Conservation (phyloP, 2,329 filamentous ascomycete species). For the Sphaerulina musiva region DNA sequence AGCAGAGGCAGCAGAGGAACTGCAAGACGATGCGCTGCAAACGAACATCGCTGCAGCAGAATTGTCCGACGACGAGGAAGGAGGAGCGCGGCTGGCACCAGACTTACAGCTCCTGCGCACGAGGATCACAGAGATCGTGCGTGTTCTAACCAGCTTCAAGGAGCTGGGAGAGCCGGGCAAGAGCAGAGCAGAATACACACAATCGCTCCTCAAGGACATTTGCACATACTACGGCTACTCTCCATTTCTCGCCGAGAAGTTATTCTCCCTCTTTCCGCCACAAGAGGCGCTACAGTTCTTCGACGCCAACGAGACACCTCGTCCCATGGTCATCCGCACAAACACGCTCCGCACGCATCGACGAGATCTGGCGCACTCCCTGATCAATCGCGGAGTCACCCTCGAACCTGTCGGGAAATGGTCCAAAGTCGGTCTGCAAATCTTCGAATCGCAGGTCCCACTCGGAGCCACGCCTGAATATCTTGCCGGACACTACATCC, state of each 20-base stretch:
- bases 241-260: conserved; percentile 88
- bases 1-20: conserved; percentile 74
- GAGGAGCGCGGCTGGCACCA: conserved; percentile 64
- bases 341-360: conserved; percentile 80
- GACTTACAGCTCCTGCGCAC: conserved; percentile 83
- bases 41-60: conserved; percentile 82
- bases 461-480: conserved; percentile 96
- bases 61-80: conserved; percentile 55
- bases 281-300: conserved; percentile 97
- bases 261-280: conserved; percentile 85
- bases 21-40: conserved; percentile 78
- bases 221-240: conserved; percentile 97
- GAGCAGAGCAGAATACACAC: conserved; percentile 80
- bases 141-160: conserved; percentile 81
- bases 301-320: conserved; percentile 92
- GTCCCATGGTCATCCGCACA: conserved; percentile 91
- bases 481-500: conserved; percentile 92
- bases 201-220: conserved; percentile 81
- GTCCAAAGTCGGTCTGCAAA: conserved; percentile 94
- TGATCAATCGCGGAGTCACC: conserved; percentile 94
- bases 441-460: conserved; percentile 84
- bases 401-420: conserved; percentile 96
- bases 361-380: conserved; percentile 77
- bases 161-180: conserved; percentile 72
- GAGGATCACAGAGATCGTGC: conserved; percentile 86